Base-by-base conservation (phyloP, 2,329 filamentous ascomycete genomes). In the Colletotrichum sp. region DNA sequence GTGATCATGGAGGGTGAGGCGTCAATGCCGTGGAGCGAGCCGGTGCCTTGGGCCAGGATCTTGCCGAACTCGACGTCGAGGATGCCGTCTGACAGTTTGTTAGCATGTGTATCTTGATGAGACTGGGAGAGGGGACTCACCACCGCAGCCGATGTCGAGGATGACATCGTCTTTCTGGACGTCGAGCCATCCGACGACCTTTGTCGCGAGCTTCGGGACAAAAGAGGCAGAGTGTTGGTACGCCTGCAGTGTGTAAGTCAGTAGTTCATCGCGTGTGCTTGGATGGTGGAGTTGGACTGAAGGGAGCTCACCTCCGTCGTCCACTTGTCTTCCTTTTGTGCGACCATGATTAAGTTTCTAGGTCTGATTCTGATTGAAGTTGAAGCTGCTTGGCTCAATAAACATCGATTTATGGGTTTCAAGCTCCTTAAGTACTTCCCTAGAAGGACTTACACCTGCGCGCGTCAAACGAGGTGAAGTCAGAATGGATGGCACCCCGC, bases 81-180 rank as follows among this genome's bases (percentile, higher is more conserved):
- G 28, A 92, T 85, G 43, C 91, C 92, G 81, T 93, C 90, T 91
- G 12, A 5, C 34, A 4, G 12, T 57, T 7, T 26, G 63, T 80
- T 10, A 79, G 67, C 2, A 18, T 21, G 2, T 43, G 14, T 8
- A 32, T 2, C 3, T 14, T 79, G 61, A 26, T 32, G 26, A 12
- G 4, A 39, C 24, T 28, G 52, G 14, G n/a, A 64, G 18, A 16
- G 4, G 32, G 14, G 18, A 8, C 26, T 76, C 73, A 91, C 90
- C 92, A 59, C 92, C 92, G 78, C 92, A 94, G 16, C 92, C 92
- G 69, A 94, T 83, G 77, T 94, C 92, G 3, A 94, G 84, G 26
- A 94, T 87, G 18, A 85, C 81, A 80, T 94, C 92, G 77, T 90
- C 88, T 32, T 88, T 86, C 73, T 91, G 86, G 1, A 92, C 87